phyloP scores from a whole-genome alignment of 2,329 filamentous ascomycete genomes.

The Xylariaceae sp. region DNA sequence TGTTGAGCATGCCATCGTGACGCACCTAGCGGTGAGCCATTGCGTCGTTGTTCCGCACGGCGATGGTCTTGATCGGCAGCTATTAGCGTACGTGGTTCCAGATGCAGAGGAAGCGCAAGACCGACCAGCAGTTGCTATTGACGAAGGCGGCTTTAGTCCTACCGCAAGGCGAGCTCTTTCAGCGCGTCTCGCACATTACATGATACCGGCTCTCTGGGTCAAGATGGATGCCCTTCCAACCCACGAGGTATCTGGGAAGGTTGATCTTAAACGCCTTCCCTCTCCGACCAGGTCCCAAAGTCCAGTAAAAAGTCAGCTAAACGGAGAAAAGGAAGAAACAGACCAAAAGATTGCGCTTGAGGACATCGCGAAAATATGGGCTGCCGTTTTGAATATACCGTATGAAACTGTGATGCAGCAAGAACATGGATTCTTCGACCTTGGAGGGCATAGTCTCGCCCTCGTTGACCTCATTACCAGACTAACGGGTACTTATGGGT shows the following conservation, averaged over 20 bases:
- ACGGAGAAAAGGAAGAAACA: constrained; percentile 49
- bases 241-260: constrained; percentile 79
- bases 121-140: constrained; percentile 68
- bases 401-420: constrained; percentile 63
- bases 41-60: constrained; percentile 77
- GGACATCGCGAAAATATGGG: constrained; percentile 75
- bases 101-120: constrained; percentile 65
- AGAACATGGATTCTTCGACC: constrained; percentile 80
- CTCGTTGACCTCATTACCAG: constrained; percentile 79
- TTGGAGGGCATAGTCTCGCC: constrained; percentile 78
- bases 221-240: constrained; percentile 74
- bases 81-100: constrained; percentile 77
- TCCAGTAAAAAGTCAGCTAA: constrained; percentile 43
- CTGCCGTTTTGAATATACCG: constrained; percentile 70
- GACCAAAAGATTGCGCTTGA: constrained; percentile 70
- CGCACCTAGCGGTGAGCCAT: constrained; percentile 71
- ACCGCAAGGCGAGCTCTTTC: constrained; percentile 69
- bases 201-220: constrained; percentile 82
- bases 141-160: constrained; percentile 74
- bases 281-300: constrained; percentile 62
- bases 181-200: constrained; percentile 76
- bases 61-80: constrained; percentile 75
- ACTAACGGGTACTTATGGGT: constrained; percentile 72
- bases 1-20: constrained; percentile 74
- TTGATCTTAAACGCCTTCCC: constrained; percentile 74